These are phyloP conservation scores for Orobanche coerulescens DNA, from an alignment of 257 asterid genomes.

Conservation along the genomic window DNA sequence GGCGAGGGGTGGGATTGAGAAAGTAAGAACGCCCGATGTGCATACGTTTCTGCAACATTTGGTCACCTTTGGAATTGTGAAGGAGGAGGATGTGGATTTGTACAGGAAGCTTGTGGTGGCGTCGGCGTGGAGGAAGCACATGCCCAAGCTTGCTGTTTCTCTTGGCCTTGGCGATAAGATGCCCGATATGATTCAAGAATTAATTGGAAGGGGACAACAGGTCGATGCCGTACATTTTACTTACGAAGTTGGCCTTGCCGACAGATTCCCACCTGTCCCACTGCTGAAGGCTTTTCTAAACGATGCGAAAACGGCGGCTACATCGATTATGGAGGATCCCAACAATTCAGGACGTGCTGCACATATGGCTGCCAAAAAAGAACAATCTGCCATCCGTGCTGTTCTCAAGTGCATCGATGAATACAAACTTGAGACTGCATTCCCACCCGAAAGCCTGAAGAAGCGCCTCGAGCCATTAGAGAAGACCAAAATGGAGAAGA, in stretches of 20 bases:
- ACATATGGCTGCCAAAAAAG: conserved; percentile 93
- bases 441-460: conserved; percentile 81
- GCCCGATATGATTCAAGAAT: conserved; percentile 96
- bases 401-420: conserved; percentile 92
- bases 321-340: conserved; percentile 70
- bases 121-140: conserved; percentile 99
- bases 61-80: conserved; percentile 92
- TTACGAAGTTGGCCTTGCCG: conserved; percentile 78
- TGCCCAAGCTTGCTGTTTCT: conserved; percentile 94
- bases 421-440: conserved; percentile 79
- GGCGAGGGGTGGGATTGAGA: conserved; percentile 97
- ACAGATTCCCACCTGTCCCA: conserved; percentile 92
- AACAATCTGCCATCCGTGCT: conserved; percentile 92
- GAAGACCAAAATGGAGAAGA: conserved; percentile 74
- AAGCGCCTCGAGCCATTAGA: conserved; percentile 86
- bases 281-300: conserved; percentile 84
- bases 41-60: conserved; percentile 96
- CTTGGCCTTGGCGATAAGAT: conserved; percentile 84
- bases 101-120: conserved; percentile 96
- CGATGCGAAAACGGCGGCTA: conserved; percentile 81
- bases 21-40: conserved; percentile 92
- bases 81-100: conserved; percentile 75
- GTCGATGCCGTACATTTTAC: conserved; percentile 99
- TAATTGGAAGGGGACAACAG: conserved; percentile 93
- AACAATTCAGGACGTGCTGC: conserved; percentile 87